Evolutionary conservation across 2,329 filamentous ascomycete species (phyloP), one percentile per base, ranked within the genome.

Genomic region (Colletotrichum liaoningense): DNA sequence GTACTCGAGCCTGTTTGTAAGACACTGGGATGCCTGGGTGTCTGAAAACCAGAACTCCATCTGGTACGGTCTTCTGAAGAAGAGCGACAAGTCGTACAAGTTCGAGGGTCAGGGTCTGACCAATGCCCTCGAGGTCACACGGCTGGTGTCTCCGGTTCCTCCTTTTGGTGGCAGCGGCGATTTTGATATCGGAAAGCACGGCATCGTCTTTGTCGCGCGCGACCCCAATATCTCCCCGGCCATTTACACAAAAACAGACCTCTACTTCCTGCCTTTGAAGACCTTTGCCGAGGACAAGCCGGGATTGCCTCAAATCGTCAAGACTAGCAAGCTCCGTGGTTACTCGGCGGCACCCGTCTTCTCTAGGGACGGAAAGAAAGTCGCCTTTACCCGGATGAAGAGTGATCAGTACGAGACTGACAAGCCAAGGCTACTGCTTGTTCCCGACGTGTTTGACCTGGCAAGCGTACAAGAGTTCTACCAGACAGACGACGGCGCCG

Each of bases 11-110:
- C 89, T 95, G 30, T 97, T 94, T 78, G 93, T 94, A 33, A 90
- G 94, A 16, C 94, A 97, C 79, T 97, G 94, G 94, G 94, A 97
- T 80, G 82, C 88, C n/a, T 97, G 93, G 83, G 86, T 91, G 30
- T 91, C 89, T 1, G 88, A 91, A 58, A 92, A 94, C 78, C 90
- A 88, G 74, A 93, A 92, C 78, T 89, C 93, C 2, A 87, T 98
- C 33, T 97, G 93, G 87, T 93, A 94, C 35, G 92, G 92, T 38
- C 88, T 88, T 5, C 80, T 97, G 60, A 84, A 82, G 76, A 85
- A 84, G 79, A 82, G 79, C 46, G 80, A 81, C 16, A 81, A 76
- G 16, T 68, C 76, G n/a, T 89, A 84, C 79, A 79, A 78, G 30
- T 82, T 90, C 19, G 82, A 84, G 57, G 77, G 80, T 3, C 79